Base-by-base conservation (phyloP, 192 early-diverging fungal genomes). In the Podila minutissima region DNA sequence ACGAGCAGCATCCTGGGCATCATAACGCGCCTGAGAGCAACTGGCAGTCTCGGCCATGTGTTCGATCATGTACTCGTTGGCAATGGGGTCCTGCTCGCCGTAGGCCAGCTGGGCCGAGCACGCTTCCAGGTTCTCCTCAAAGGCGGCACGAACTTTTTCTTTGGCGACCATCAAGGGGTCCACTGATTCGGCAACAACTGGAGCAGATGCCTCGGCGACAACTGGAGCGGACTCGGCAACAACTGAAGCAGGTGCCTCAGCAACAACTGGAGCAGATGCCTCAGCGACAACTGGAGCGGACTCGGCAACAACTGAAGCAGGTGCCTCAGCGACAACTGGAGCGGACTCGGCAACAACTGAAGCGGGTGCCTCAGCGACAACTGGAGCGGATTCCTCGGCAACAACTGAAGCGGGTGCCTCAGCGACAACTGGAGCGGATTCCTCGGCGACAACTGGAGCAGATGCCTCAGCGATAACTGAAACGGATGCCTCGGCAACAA, bases 31-130 rank as follows among this genome's bases (percentile, higher is more conserved):
- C 28, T 71, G 31, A 28, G 62, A 59, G 55, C 74, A 75, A 2
- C 7, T 32, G 11, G 53, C 74, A 17, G 66, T 31, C 12, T 69
- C 59, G 19, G 37, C 33, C 12, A 63, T 35, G 8, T 69, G 60
- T 24, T 64, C 74, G 28, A 75, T 75, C 61, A 48, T n/a, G 32
- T 75, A 75, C 46, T 69, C 62, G 24, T 69, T 64, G 24, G 62
- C 61, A 8, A 75, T 12, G 20, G 74, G 74, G 28, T 75, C 74
- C 41, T 75, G 74, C 29, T 75, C 74, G 22, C 67, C 67, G 0
- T 38, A 38, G 7, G 74, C 74, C 38, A 75, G 41, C 9, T 50
- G 10, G 15, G 33, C 62, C 13, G 74, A 75, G 67, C 74, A 75
- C 6, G 66, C 67, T 5, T 48, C 61, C 35, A 38, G 13, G 28